Evolutionary conservation across 2,329 filamentous ascomycete species (phyloP).

Genomic region (Diaporthe sp.): DNA sequence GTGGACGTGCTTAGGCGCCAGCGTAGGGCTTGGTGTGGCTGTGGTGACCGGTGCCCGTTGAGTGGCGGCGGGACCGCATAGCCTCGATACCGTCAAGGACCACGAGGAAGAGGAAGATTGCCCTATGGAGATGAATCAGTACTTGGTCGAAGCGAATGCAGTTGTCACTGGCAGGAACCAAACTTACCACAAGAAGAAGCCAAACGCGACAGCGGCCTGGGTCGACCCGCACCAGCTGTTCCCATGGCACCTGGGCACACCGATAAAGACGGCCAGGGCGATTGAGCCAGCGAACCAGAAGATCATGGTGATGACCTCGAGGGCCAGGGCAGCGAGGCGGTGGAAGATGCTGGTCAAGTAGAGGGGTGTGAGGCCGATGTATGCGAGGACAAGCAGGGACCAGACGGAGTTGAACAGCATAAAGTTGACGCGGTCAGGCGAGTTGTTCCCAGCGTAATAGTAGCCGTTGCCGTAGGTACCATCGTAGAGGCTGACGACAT

Average conservation of each 20-base stretch:
- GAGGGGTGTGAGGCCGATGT: constrained; percentile 77
- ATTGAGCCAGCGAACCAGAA: constrained; percentile 94
- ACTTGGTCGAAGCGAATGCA: background rate
- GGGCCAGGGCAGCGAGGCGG: constrained; percentile 73
- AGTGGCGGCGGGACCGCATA: constrained; percentile 57
- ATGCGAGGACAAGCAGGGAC: constrained; percentile 79
- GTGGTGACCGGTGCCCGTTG: constrained; percentile 31
- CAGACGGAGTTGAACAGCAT: constrained; percentile 84
- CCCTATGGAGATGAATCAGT: constrained; percentile 50
- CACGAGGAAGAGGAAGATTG: constrained; percentile 61
- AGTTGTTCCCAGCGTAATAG: constrained; percentile 41
- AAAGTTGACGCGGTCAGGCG: constrained; percentile 77
- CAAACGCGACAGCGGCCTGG: constrained; percentile 76
- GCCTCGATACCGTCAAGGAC: constrained; percentile 61
- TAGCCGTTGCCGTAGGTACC: constrained; percentile 49
- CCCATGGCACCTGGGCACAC: constrained; percentile 67
- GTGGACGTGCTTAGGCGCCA: constrained; percentile 38
- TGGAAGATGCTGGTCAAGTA: constrained; percentile 74
- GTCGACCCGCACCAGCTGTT: constrained; percentile 69
- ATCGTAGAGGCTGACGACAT: constrained; percentile 67
- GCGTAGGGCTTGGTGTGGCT: constrained; percentile 43
- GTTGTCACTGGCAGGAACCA: background rate
- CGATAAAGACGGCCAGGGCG: constrained; percentile 77
- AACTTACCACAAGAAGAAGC: constrained; percentile 71
- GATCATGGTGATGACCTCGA: constrained; percentile 81